Conservation (phyloP, 345 rosid species). For the Turritis glabra region DNA sequence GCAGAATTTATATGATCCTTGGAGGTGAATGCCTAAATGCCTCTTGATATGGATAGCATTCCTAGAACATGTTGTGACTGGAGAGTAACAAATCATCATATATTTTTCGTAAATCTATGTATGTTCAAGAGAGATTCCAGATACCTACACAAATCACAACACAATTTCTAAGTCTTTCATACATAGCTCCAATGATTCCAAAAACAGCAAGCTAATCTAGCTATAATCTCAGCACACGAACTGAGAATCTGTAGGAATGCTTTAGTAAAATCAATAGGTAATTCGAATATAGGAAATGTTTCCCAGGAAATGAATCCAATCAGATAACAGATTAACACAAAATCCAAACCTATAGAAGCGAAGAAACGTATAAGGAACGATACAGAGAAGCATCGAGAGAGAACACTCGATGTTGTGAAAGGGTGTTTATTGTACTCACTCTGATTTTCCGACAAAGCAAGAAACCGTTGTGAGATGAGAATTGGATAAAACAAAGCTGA, state of each 20-base stretch:
- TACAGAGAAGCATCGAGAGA: conserved; percentile 16
- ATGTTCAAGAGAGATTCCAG: background rate
- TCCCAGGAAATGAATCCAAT: background rate
- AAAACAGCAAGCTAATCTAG: background rate
- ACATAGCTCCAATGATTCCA: background rate
- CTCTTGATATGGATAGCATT: conserved; percentile 51
- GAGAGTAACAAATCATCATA: conserved; percentile 54
- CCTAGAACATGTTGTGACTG: conserved; percentile 55
- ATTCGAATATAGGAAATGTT: background rate
- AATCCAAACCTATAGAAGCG: background rate
- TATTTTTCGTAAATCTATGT: conserved; percentile 35
- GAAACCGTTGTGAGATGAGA: conserved; percentile 7
- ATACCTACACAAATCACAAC: conserved; percentile 10
- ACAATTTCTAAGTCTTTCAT: background rate
- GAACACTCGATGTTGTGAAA: conserved; percentile 19
- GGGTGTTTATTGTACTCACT: background rate
- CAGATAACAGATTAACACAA: background rate
- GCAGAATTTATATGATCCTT: conserved; percentile 45
- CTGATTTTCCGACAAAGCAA: conserved; percentile 23
- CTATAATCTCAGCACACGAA: background rate
- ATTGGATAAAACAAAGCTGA: background rate
- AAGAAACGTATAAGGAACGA: conserved; percentile 7
- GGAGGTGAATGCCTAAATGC: conserved; percentile 45
- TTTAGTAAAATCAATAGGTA: background rate
- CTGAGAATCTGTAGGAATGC: background rate